Base-by-base conservation (phyloP, 148 eudicot species). In the Rhododendron ovatum region DNA sequence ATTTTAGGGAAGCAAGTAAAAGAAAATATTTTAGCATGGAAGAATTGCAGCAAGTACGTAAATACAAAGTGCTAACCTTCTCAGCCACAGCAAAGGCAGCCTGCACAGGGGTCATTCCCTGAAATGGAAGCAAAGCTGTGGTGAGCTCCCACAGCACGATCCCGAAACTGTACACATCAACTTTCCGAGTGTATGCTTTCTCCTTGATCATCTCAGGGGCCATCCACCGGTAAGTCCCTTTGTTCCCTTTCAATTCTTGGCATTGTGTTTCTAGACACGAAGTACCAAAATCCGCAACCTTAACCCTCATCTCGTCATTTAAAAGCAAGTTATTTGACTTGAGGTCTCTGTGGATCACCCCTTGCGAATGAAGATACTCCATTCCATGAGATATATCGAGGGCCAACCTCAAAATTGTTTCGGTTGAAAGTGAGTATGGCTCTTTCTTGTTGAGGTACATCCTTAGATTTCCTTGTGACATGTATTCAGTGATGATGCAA, bases 171-270 rank as follows among this genome's bases (percentile, higher is more conserved):
- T 96, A 96, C 1, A 96, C 99, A 84, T 96, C 99, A 17, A 96
- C 99, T 86, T 96, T 96, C 47, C 97, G 92, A 7, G 97, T 90
- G 86, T 92, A 95, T 24, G 94, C 92, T 85, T 94, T 96, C 87
- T 95, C 99, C 87, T 95, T 96, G 82, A 95, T 93, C 99, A 96
- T 96, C 92, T 96, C 99, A 0, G 99, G 99, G 0, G 99, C 98
- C 99, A 96, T 96, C 98, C 99, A 96, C 37, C 99, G 92, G 50
- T 97, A 97, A 18, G 99, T 97, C 53, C 99, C 99, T 95, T 92
- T 95, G 83, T 97, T 97, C 22, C 98, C 99, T 88, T 97, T 97
- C 0, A 93, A 85, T 79, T 97, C 96, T 45, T 85, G 91, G 87
- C 95, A 91, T 84, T 97, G 98, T 8, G 99, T 97, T 81, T 97